Evolutionary conservation across 352 stramenopile species (phyloP).

Genomic region (Globisporangium cylindrosporum): DNA sequence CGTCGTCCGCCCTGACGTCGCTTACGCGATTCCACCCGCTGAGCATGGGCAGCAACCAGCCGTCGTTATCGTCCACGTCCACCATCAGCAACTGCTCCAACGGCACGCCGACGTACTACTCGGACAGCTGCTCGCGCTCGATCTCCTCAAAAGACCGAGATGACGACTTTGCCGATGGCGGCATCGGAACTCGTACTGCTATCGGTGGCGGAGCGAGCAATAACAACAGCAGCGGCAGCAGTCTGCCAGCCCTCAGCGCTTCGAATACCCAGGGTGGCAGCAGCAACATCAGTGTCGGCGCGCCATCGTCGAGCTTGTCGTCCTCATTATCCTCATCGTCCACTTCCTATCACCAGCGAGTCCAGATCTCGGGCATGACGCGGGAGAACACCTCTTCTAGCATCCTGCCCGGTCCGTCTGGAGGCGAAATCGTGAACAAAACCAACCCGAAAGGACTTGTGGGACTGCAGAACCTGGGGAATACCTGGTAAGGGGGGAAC

Average conservation of each 20-base stretch:
- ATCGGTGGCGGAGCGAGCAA: background rate
- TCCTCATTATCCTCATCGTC: background rate
- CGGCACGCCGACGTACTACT: slow-evolving; percentile 11
- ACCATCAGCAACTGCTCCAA: background rate
- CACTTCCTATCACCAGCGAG: slow-evolving; percentile 14
- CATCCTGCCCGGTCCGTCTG: slow-evolving; percentile 8
- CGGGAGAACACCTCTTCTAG: slow-evolving; percentile 14
- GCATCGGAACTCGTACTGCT: background rate
- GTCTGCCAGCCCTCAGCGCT: slow-evolving; percentile 18
- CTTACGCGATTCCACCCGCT: slow-evolving; percentile 38
- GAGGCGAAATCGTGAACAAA: slow-evolving; percentile 22
- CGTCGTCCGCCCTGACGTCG: slow-evolving; percentile 37
- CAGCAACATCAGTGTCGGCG: slow-evolving; percentile 8
- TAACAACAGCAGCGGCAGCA: slow-evolving; percentile 16
- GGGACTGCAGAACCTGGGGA: slow-evolving; percentile 75
- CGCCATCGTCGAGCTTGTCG: background rate
- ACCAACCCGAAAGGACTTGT: slow-evolving; percentile 42
- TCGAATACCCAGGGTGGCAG: slow-evolving; percentile 9
- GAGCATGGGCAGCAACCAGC: slow-evolving; percentile 27
- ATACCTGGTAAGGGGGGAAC: slow-evolving; percentile 52
- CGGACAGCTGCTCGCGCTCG: slow-evolving; percentile 17
- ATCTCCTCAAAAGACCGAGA: slow-evolving; percentile 15
- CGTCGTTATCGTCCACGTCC: slow-evolving; percentile 9
- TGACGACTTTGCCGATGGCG: slow-evolving; percentile 12
- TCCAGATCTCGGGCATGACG: slow-evolving; percentile 6